Percentiles rank a stretch among this genome's conserved stretches.
Evolutionary conservation across 257 asterid genomes (phyloP).

Genomic region (Mentha longifolia): DNA sequence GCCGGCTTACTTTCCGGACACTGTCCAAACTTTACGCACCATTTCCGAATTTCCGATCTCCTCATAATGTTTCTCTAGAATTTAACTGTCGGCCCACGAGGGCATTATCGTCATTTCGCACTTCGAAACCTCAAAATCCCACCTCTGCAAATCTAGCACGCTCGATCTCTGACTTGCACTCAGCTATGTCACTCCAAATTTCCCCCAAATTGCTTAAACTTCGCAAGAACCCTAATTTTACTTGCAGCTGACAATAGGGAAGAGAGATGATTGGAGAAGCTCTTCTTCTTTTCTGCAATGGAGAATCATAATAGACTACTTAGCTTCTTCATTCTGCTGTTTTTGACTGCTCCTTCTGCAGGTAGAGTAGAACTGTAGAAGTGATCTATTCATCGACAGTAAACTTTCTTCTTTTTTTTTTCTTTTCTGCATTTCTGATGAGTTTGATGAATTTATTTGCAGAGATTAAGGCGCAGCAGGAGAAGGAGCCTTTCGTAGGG

Average conservation of each 20-base stretch:
- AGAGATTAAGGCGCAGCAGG: conserved; percentile 62
- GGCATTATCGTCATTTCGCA: conserved; percentile 49
- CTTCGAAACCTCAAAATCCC: conserved; percentile 30
- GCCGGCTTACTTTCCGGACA: conserved; percentile 16
- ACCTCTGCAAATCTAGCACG: conserved; percentile 33
- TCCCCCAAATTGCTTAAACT: conserved; percentile 33
- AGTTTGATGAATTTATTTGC: conserved; percentile 35
- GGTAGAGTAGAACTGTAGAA: conserved; percentile 40
- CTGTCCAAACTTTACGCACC: conserved; percentile 38
- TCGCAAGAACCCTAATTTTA: conserved; percentile 29
- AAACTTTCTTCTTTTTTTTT: no score
- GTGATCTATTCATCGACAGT: conserved; percentile 6
- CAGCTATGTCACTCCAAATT: conserved; percentile 42
- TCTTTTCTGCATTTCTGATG: not conserved
- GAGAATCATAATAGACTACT: conserved; percentile 48
- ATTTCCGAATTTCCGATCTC: conserved; percentile 12
- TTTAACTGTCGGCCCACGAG: conserved; percentile 58
- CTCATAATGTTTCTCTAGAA: conserved; percentile 27
- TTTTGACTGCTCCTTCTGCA: conserved; percentile 39
- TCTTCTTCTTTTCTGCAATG: conserved; percentile 47
- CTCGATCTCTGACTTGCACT: not conserved
- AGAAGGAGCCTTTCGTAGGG: conserved; percentile 79
- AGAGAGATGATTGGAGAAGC: conserved; percentile 66
- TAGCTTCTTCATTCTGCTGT: conserved; percentile 38
- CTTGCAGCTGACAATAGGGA: conserved; percentile 38